Evolutionary conservation across 768 basidiomycete species (phyloP), one percentile per base, ranked within the genome.

Genomic region (Leccinum longicurvipes): DNA sequence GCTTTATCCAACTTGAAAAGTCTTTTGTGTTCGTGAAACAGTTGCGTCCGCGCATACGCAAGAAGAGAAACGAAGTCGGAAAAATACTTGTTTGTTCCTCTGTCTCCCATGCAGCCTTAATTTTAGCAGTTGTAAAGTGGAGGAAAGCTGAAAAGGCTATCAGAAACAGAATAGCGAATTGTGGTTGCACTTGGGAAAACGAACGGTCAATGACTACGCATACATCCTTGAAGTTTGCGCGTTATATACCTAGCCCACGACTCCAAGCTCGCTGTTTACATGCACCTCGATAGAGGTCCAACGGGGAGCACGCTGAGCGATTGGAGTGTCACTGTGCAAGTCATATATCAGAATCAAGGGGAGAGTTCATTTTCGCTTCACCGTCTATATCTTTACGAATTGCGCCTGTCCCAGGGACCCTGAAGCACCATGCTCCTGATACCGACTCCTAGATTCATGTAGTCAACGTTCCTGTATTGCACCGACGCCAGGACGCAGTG

Each of bases 161-260:
- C 15, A 53, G 46, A n/a, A 54, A 25, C 21, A 51, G 14, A 24
- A 52, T 10, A 19, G 17, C 15, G 46, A 48, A 10, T 2, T 50
- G 50, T 25, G 24, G 29, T 29, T 12, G 55, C 62, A 63, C 49
- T 34, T 46, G 19, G 44, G n/a, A 36, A 25, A 36, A 44, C 11
- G 31, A 52, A 6, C 7, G 15, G 24, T 6, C 23, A 23, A 36
- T 6, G 23, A 15, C 17, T 45, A 39, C 7, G 42, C 23, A 36
- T 27, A 34, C 21, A 25, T 34, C 31, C 46, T 17, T 36, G 34
- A 17, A 53, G 36, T 31, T 36, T 24, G 32, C 2, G n/a, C 5
- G 41, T 57, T 59, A 50, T 53, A 58, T 55, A 51, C n/a, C n/a
- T n/a, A n/a, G n/a, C n/a, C n/a, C n/a, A n/a, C n/a, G 28, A 6